A percentile compares a stretch with the other conserved stretches of the same genome.
phyloP scores from a whole-genome alignment of 2,329 filamentous ascomycete genomes.

The Xylariales sp. region DNA sequence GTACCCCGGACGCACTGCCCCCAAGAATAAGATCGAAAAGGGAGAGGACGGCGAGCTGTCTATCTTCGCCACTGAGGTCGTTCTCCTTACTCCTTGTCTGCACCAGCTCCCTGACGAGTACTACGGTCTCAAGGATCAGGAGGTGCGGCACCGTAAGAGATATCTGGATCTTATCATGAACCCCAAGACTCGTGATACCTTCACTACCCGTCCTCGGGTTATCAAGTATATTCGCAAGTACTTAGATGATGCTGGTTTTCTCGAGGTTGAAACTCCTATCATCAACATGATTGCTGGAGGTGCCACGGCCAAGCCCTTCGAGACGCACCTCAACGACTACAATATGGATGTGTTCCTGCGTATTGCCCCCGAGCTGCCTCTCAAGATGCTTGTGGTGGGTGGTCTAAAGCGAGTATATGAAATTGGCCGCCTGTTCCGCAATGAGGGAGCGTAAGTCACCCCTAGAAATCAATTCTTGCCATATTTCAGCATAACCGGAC shows the following conservation, averaged over 20 bases:
- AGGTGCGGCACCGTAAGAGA: conserved; percentile 87
- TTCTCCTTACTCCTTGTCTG: conserved; percentile 84
- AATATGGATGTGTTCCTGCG: conserved; percentile 94
- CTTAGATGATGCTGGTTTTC: conserved; percentile 83
- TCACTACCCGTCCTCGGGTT: conserved; percentile 83
- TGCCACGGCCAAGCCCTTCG: conserved; percentile 91
- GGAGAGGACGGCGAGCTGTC: conserved; percentile 87
- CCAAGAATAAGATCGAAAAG: conserved; percentile 78
- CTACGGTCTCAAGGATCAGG: conserved; percentile 93
- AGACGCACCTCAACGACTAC: conserved; percentile 93
- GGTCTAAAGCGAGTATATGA: conserved; percentile 94
- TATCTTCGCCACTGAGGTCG: conserved; percentile 83
- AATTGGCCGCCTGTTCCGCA: conserved; percentile 91
- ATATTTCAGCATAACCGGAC: no score
- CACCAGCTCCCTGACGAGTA: conserved; percentile 87
- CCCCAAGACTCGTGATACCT: conserved; percentile 75
- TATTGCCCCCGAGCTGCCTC: conserved; percentile 89
- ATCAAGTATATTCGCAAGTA: conserved; percentile 83
- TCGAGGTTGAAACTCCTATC: conserved; percentile 47
- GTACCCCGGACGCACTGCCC: conserved; percentile 78
- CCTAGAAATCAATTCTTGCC: no score
- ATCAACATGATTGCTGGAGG: conserved; percentile 37
- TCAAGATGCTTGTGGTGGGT: conserved; percentile 95
- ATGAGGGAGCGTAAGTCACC: no score
- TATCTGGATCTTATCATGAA: conserved; percentile 98